Evolutionary conservation across 176 grass and related monocot genomes (phyloP).

Genomic region (Otatea glauca): DNA sequence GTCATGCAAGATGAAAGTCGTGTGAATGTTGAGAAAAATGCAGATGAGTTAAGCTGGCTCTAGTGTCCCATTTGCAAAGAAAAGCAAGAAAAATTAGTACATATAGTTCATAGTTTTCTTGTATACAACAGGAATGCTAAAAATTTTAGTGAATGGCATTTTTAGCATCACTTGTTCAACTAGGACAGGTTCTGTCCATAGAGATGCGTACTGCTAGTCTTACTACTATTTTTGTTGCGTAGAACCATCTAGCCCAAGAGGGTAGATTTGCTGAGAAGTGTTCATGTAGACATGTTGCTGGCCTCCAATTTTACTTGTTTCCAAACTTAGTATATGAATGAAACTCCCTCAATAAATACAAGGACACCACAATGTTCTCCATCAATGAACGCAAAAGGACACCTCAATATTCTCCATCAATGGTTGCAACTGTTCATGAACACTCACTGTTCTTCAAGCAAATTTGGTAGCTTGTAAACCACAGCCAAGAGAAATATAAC

Average conservation of each 20-base stretch:
- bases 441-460: conserved; percentile 7
- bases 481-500: conserved; percentile 10
- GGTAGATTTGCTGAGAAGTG: conserved; percentile 18
- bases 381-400: background rate
- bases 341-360: background rate
- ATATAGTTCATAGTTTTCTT: conserved; percentile 22
- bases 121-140: conserved; percentile 20
- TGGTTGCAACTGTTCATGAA: background rate
- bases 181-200: conserved; percentile 5
- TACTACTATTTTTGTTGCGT: conserved; percentile 25
- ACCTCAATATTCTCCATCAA: conserved; percentile 6
- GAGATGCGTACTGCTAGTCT: conserved; percentile 6
- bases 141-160: conserved; percentile 7
- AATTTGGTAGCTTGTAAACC: conserved; percentile 38
- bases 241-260: conserved; percentile 6
- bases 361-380: background rate
- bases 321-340: conserved; percentile 5
- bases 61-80: background rate
- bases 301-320: conserved; percentile 18
- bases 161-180: conserved; percentile 28
- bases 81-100: background rate
- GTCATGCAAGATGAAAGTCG: conserved; percentile 25
- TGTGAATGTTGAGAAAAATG: background rate
- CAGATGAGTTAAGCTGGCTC: background rate
- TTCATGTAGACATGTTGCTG: conserved; percentile 29